Conservation (phyloP, 2,329 filamentous ascomycete species). For the Diaporthe sp. region DNA sequence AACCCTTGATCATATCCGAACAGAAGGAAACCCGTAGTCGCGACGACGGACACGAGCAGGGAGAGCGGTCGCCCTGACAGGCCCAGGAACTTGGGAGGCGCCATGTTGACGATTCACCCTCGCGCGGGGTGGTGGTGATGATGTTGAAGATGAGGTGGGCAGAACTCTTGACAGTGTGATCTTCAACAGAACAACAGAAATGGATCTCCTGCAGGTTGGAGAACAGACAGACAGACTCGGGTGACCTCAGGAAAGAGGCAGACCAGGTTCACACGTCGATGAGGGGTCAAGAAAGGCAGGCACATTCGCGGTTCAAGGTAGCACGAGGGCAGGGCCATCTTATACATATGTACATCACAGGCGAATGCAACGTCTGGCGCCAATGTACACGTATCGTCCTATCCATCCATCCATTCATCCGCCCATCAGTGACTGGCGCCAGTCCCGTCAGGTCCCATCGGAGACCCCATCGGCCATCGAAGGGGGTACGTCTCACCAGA, state of each 20-base stretch:
- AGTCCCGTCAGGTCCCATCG: neutral
- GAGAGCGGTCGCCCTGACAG: conserved; percentile 67
- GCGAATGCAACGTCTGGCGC: conserved; percentile 10
- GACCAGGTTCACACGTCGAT: conserved; percentile 6
- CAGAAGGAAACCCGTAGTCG: conserved; percentile 72
- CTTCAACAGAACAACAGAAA: neutral
- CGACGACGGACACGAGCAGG: conserved; percentile 68
- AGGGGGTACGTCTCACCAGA: neutral
- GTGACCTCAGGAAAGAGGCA: neutral
- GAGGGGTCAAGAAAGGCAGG: conserved; percentile 5
- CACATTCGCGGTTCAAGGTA: neutral
- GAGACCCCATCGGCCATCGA: neutral
- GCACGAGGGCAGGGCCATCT: conserved; percentile 10
- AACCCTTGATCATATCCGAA: conserved; percentile 67
- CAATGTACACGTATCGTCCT: neutral
- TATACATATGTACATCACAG: conserved; percentile 7
- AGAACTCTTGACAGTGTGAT: neutral
- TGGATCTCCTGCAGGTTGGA: neutral
- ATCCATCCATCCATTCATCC: conserved; percentile 5
- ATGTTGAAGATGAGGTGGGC: neutral
- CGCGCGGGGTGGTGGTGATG: neutral
- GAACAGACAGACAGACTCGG: neutral
- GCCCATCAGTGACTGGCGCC: neutral
- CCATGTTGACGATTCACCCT: conserved; percentile 49
- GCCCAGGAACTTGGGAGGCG: conserved; percentile 66